These are phyloP conservation scores for Penicillium sp. DNA, from an alignment of 2,329 filamentous ascomycete species.

Conservation along the genomic window DNA sequence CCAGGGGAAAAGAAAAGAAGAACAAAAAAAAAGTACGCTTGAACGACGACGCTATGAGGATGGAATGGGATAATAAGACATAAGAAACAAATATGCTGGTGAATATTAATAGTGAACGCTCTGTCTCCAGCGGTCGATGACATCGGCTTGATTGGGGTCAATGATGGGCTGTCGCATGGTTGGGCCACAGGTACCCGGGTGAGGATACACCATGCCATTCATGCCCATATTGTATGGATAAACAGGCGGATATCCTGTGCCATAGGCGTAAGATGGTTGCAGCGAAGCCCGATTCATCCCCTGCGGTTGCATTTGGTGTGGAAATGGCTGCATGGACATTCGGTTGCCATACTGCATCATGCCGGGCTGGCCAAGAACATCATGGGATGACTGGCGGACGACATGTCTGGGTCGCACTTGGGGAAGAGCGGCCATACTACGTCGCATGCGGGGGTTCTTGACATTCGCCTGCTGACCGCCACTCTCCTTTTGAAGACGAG, in stretches of 20 bases:
- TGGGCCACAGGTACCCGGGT: slow-evolving; percentile 23
- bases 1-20: background rate
- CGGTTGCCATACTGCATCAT: slow-evolving; percentile 23
- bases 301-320: slow-evolving; percentile 22
- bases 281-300: background rate
- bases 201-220: slow-evolving; percentile 27
- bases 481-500: slow-evolving; percentile 45
- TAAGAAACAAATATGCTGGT: slow-evolving; percentile 4
- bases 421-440: slow-evolving; percentile 51
- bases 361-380: slow-evolving; percentile 16
- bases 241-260: slow-evolving; percentile 24
- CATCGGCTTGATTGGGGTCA: slow-evolving; percentile 52
- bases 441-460: slow-evolving; percentile 35
- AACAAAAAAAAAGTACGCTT: slow-evolving; percentile 8
- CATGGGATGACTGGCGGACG: slow-evolving; percentile 26
- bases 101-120: slow-evolving; percentile 30
- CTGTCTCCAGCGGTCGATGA: slow-evolving; percentile 61
- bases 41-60: slow-evolving; percentile 19
- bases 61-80: slow-evolving; percentile 5
- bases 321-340: slow-evolving; percentile 32
- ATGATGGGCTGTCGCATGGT: slow-evolving; percentile 41
- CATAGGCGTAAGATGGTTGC: slow-evolving; percentile 26
- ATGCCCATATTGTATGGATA: slow-evolving; percentile 28
- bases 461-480: slow-evolving; percentile 18
- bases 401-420: slow-evolving; percentile 51